Percentiles rank a stretch among this genome's conserved stretches.
These are phyloP conservation scores for Ceratobasidium papillatum DNA, from an alignment of 1,284 basidiomycete species.

Conservation along the genomic window DNA sequence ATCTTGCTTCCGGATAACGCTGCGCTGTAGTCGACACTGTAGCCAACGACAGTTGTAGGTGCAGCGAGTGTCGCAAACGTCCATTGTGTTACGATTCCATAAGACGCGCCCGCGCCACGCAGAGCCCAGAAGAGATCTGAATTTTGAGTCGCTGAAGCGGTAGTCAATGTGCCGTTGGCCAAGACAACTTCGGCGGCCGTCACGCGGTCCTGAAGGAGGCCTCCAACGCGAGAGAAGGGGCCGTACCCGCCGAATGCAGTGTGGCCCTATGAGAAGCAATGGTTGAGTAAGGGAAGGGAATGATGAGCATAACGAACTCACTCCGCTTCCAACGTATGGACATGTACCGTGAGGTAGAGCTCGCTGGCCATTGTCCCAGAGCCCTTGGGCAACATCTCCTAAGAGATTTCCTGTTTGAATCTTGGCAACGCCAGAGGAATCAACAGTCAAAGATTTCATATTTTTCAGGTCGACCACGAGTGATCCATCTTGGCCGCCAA, in stretches of 20 bases:
- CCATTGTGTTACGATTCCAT: slow-evolving; percentile 44
- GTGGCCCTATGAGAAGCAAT: slow-evolving; percentile 33
- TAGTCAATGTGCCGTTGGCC: slow-evolving; percentile 42
- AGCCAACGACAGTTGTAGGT: slow-evolving; percentile 39
- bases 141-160: slow-evolving; percentile 28
- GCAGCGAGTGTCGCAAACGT: slow-evolving; percentile 42
- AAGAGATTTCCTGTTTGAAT: slow-evolving; percentile 44
- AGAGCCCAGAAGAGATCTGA: slow-evolving; percentile 44
- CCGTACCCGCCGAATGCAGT: slow-evolving; percentile 46
- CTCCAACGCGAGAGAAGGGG: slow-evolving; percentile 41
- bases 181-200: slow-evolving; percentile 44
- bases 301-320: neutral
- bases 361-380: slow-evolving; percentile 43
- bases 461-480: slow-evolving; percentile 43
- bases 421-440: slow-evolving; percentile 12
- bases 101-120: slow-evolving; percentile 43
- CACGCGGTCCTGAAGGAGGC: slow-evolving; percentile 44
- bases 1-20: slow-evolving; percentile 6
- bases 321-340: slow-evolving; percentile 37
- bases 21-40: slow-evolving; percentile 30
- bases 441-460: slow-evolving; percentile 42
- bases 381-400: slow-evolving; percentile 41
- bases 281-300: neutral
- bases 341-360: slow-evolving; percentile 43
- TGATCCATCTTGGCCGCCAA: slow-evolving; percentile 42